Evolutionary conservation across 257 asterid species (phyloP).

Genomic region (Rauvolfia tetraphylla): DNA sequence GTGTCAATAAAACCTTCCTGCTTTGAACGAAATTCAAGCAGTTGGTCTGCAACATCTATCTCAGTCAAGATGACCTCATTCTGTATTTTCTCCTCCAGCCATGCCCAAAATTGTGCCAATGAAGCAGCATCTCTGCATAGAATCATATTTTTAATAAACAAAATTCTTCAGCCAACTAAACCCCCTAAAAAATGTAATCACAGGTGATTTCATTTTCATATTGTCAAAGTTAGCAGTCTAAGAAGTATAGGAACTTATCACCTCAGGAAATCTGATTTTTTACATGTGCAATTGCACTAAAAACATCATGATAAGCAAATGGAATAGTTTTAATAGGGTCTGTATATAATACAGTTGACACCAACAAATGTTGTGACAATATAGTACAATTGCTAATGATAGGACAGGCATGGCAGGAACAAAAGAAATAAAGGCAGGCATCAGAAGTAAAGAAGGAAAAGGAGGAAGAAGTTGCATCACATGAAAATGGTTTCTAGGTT

Average conservation of each 20-base stretch:
- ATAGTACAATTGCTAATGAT: not conserved
- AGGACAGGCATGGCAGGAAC: not conserved
- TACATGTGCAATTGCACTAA: not conserved
- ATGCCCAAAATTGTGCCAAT: conserved; percentile 87
- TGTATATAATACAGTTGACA: not conserved
- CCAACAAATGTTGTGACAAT: not conserved
- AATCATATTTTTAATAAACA: not conserved
- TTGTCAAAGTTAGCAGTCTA: not conserved
- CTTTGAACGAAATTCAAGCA: conserved; percentile 81
- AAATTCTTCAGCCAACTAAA: not conserved
- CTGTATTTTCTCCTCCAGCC: conserved; percentile 83
- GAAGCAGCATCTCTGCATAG: conserved; percentile 90
- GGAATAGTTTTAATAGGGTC: not conserved
- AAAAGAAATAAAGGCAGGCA: not conserved
- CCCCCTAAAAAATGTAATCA: not conserved
- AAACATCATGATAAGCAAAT: not conserved
- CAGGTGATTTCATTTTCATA: not conserved
- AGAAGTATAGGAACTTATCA: not conserved
- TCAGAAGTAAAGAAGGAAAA: not conserved
- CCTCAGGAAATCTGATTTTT: not conserved
- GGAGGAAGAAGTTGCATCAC: not conserved
- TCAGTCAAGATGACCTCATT: conserved; percentile 60
- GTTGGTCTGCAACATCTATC: conserved; percentile 76
- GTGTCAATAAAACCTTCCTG: conserved; percentile 87
- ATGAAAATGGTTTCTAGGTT: not conserved